Base-by-base conservation (phyloP, 2,329 filamentous ascomycete species). In the Amauroascus verrucosus region DNA sequence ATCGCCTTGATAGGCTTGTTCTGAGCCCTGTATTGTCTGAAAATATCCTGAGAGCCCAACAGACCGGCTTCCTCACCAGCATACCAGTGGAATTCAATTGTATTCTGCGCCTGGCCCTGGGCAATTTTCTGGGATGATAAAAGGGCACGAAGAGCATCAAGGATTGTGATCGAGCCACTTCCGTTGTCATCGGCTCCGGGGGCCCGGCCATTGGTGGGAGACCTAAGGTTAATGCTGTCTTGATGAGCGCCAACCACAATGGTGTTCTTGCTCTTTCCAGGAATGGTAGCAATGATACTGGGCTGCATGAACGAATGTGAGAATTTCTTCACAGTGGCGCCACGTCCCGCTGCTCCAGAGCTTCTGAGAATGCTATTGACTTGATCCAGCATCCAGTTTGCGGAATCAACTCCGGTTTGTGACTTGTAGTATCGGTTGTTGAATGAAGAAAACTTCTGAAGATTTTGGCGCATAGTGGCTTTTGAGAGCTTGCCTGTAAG, bases 21-120 rank as follows among this genome's bases (percentile, higher is more conserved):
- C 5, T 46, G 22, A 7, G 46, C n/a, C 13, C 14, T 24, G 47
- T 54, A 54, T 38, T 26, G 32, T 26, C 37, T 20, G 37, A 48
- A 54, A n/a, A 54, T 43, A 9, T 51, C 53, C 14, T 38, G 44
- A 3, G 53, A 48, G 22, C 53, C 53, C n/a, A 54, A 32, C 20
- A 49, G 30, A 11, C 53, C 53, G 24, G 20, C 46, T 26, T 54
- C 53, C 22, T 54, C 45, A 6, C 30, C 53, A 26, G 53, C 53
- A 51, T 54, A 54, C 53, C 47, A 54, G 47, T 54, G 53, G 20
- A 54, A 51, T 44, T 54, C 53, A 54, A 54, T 54, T 7, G 53
- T 54, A 18, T 54, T 54, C 18, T 33, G 24, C 6, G 47, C 45
- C 32, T 54, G 14, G 20, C 48, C 48, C 24, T 40, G 35, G 22